These are phyloP conservation scores for Poronia punctata DNA, from an alignment of 495 filamentous ascomycete species.

Conservation along the genomic window DNA sequence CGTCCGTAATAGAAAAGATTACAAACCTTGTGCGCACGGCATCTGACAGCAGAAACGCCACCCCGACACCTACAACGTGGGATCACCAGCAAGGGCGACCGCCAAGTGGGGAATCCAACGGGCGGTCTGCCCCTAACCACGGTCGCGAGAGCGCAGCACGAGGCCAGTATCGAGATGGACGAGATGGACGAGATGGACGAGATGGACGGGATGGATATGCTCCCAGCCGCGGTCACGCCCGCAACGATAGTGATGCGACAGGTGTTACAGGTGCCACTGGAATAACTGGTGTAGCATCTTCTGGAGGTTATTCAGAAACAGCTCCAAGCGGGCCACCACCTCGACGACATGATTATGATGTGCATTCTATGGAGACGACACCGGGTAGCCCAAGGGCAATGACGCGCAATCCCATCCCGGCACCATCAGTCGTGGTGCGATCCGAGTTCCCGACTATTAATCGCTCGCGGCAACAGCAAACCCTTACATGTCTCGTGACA, in stretches of 20 bases:
- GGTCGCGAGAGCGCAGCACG: constrained; percentile 24
- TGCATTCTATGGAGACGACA: constrained; percentile 91
- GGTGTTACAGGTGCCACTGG: too few relatives aligned
- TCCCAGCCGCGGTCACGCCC: constrained; percentile 58
- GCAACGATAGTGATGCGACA: constrained; percentile 61
- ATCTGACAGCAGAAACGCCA: constrained; percentile 55
- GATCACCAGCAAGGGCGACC: constrained; percentile 43
- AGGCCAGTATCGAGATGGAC: constrained; percentile 47
- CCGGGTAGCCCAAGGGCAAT: constrained; percentile 65
- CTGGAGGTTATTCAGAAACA: constrained; percentile 68
- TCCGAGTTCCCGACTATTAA: constrained; percentile 95
- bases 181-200: constrained; percentile 51
- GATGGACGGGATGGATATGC: constrained; percentile 62
- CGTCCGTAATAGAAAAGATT: constrained; percentile 66
- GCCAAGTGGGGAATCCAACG: constrained; percentile 42
- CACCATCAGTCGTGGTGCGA: constrained; percentile 83
- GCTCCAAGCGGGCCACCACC: constrained; percentile 47
- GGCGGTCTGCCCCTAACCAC: constrained; percentile 27
- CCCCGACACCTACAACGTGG: constrained; percentile 43
- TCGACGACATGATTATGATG: constrained; percentile 87
- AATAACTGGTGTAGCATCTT: too few relatives aligned
- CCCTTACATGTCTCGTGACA: constrained; percentile 86
- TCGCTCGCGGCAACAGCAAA: constrained; percentile 89
- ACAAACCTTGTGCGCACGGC: constrained; percentile 89
- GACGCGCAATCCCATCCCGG: constrained; percentile 83